Percentiles rank a stretch among this genome's conserved stretches.
Evolutionary conservation across 2,329 filamentous ascomycete species (phyloP).

Genomic region (Talaromyces verruculosus): DNA sequence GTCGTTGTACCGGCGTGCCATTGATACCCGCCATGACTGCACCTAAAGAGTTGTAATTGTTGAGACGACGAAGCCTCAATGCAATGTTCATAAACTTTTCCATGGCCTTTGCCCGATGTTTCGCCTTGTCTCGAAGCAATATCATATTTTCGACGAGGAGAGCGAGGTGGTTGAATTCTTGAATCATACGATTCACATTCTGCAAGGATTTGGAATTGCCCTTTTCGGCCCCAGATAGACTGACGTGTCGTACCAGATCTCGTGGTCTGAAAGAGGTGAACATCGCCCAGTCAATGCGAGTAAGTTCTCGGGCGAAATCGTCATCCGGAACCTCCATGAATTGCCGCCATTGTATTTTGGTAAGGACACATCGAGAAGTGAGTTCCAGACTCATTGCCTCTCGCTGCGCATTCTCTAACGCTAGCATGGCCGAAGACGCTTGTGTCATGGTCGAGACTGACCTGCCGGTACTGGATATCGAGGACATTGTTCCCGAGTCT

Average conservation of each 20-base stretch:
- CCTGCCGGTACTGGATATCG: conserved; percentile 41
- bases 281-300: conserved; percentile 96
- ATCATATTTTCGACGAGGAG: conserved; percentile 82
- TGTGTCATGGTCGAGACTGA: conserved; percentile 43
- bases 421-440: conserved; percentile 42
- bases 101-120: conserved; percentile 85
- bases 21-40: conserved; percentile 92
- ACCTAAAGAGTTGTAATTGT: conserved; percentile 97
- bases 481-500: conserved; percentile 42
- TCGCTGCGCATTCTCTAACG: conserved; percentile 71
- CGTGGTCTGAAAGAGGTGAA: conserved; percentile 92
- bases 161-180: conserved; percentile 84
- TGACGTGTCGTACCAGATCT: conserved; percentile 89
- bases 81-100: conserved; percentile 96
- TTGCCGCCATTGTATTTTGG: conserved; percentile 83
- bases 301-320: conserved; percentile 85
- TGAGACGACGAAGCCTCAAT: conserved; percentile 77
- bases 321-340: conserved; percentile 87
- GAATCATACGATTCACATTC: conserved; percentile 92
- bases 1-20: conserved; percentile 78
- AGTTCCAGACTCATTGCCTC: conserved; percentile 73
- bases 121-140: conserved; percentile 88
- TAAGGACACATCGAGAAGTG: conserved; percentile 66
- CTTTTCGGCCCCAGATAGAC: conserved; percentile 57
- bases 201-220: conserved; percentile 68